Evolutionary conservation across 2,329 filamentous ascomycete species (phyloP), one percentile per base, ranked within the genome.

Genomic region (Onygenales sp.): DNA sequence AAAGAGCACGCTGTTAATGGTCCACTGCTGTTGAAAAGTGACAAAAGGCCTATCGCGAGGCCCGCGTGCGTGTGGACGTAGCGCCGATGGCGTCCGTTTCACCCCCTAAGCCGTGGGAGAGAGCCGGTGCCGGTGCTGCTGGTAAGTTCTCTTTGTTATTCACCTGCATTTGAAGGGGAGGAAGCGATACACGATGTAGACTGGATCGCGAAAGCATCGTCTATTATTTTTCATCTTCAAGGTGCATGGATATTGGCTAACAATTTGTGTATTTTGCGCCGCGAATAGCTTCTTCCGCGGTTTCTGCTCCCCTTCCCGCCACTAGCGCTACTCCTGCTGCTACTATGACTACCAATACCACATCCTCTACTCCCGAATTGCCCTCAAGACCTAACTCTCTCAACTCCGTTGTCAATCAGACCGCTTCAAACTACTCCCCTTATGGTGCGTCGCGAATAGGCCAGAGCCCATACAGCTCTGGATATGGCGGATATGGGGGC

Each of bases 51-150:
- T 49, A 13, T 11, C 34, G 7, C 46, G 17, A 49, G 46, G 17
- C 11, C 17, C 39, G 46, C 10, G 36, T 49, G 34, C 21, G 34
- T 49, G 46, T 49, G 40, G 46, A 27, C 46, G 34, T 39, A n/a
- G 10, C 36, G 34, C 46, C 10, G 59, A 82, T 83, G 79, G 78
- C 79, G 64, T 74, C 78, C 60, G 75, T 76, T 59, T 96, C 92
- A 70, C 93, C 93, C 67, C 93, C 93, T 53, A 98, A 98, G 74
- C 93, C 93, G 46, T 98, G 93, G 93, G 93, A 98, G 75, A 82
- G 86, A 70, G 80, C 85, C 60, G 86, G 77, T 61, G 67, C 74
- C 59, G 77, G 77, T 61, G 66, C 74, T 59, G 66, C 76, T 65
- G 70, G 80, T 84, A 73, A 64, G 76, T 73, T 11, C 13, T 5